Base-by-base conservation (phyloP, 1,284 basidiomycete genomes). In the Anthracocystis panici-leucophaei region DNA sequence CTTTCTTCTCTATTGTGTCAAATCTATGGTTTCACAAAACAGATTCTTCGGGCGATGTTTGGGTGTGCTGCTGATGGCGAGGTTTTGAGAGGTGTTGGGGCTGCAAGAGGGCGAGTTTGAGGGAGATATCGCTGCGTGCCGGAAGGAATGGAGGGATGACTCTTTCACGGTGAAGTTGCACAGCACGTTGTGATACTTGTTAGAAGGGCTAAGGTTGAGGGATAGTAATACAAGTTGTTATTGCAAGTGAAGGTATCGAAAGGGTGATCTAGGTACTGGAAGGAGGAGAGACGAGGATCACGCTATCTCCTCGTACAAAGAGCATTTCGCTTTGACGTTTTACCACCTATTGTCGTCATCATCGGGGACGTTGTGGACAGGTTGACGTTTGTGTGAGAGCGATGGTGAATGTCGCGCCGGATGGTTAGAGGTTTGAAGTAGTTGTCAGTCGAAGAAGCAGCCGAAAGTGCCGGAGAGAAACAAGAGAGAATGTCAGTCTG, bases 241-340 rank as follows among this genome's bases (percentile, higher is more conserved):
- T 33, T 33, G 33, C 33, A 12, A 33, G 10, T 33, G 7, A 38
- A 38, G 35, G 35, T 38, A 38, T 38, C 35, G 12, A 33, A 33
- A 8, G 31, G 31, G 7, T 9, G 29, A 52, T 54, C 57, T n/a
- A 80, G 35, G 50, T 66, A 59, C 76, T 72, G 56, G 79, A 74
- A 31, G 79, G 79, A 44, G 79, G 79, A 10, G 79, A 80, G 25
- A 81, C 85, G 40, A 86, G 74, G 49, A 86, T 86, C n/a, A 86
- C 85, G 62, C 85, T 84, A 63, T 86, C 85, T 59, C 96, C 96
- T 85, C 96, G 89, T 2, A 99, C 95, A 82, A 98, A 99, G 56
- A 99, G 88, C 96, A 99, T 99, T 66, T 96, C 94, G 89, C 95
- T 91, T 86, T 93, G 95, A 79, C 95, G 89, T 87, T 95, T 95